Conservation (phyloP, 306 rosid genomes). For the Dalbergia cochinchinensis region DNA sequence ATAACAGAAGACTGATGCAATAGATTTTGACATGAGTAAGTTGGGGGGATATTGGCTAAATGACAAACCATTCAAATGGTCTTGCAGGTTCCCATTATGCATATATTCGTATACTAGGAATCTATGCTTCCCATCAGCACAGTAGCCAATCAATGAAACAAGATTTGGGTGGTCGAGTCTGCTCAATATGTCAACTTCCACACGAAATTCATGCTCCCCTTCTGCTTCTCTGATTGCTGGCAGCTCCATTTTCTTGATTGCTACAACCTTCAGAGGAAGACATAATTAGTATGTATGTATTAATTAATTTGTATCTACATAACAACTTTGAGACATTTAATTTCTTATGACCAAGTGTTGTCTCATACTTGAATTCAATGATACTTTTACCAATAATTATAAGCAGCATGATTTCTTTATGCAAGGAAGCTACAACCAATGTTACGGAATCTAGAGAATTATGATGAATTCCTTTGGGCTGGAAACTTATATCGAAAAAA, state of each 20-base stretch:
- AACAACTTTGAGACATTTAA: background rate
- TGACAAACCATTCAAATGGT: constrained; percentile 74
- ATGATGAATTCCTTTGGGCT: constrained; percentile 12
- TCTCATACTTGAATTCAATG: no score
- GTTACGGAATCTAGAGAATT: background rate
- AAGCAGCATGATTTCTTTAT: background rate
- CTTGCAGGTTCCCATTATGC: constrained; percentile 84
- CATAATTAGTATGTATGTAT: constrained; percentile 23
- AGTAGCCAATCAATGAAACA: constrained; percentile 82
- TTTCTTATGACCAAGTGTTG: background rate
- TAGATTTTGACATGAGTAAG: background rate
- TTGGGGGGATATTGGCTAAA: background rate
- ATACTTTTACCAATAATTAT: background rate
- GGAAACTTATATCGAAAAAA: background rate
- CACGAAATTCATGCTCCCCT: constrained; percentile 85
- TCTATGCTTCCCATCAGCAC: constrained; percentile 90
- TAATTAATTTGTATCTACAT: background rate
- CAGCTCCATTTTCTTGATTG: constrained; percentile 90
- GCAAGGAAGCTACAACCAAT: constrained; percentile 6
- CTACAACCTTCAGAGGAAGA: constrained; percentile 67
- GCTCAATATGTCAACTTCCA: constrained; percentile 87
- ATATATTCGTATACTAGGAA: constrained; percentile 82
- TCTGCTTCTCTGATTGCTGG: constrained; percentile 78
- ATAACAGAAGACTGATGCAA: constrained; percentile 10
- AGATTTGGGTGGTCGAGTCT: constrained; percentile 85